These are phyloP conservation scores for Aspergillus thermomutatus DNA, from an alignment of 2,329 filamentous ascomycete genomes.

Conservation along the genomic window DNA sequence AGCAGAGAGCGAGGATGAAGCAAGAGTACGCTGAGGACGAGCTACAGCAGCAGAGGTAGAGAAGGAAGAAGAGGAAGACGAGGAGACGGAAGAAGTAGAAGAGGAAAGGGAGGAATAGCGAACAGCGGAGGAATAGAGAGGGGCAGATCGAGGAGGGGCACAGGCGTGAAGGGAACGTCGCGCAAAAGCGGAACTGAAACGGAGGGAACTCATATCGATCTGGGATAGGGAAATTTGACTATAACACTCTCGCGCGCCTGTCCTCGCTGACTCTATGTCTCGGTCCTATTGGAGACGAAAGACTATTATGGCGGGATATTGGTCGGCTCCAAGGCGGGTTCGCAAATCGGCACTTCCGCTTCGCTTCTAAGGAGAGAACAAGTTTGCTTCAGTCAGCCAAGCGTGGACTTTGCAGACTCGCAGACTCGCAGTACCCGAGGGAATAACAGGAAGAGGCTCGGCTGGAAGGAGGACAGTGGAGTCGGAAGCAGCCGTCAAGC, in stretches of 20 bases:
- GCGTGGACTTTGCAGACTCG: conserved; percentile 1
- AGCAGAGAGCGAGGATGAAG: conserved; percentile 20
- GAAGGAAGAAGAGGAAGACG: conserved; percentile 26
- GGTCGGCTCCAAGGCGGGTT: conserved; percentile 5
- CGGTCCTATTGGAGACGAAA: not conserved
- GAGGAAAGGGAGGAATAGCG: conserved; percentile 13
- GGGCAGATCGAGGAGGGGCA: conserved; percentile 28
- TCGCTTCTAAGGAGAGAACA: conserved; percentile 3
- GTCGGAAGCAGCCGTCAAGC: conserved; percentile 14
- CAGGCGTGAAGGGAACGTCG: conserved; percentile 25
- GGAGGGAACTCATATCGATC: conserved; percentile 34
- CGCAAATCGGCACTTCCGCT: conserved; percentile 8
- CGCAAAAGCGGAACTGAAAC: conserved; percentile 39
- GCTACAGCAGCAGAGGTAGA: conserved; percentile 22
- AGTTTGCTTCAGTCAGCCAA: not conserved
- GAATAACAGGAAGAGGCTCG: conserved; percentile 23
- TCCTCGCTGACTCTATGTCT: not conserved
- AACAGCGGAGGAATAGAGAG: conserved; percentile 24
- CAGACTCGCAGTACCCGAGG: conserved; percentile 28
- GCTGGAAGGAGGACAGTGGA: conserved; percentile 36
- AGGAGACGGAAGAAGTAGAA: conserved; percentile 19
- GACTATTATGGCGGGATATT: not conserved
- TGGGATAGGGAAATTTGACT: conserved; percentile 9
- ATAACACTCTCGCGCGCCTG: conserved; percentile 2
- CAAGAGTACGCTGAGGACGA: conserved; percentile 25